Base-by-base conservation (phyloP, 257 asterid genomes). In the Perilla frutescens region DNA sequence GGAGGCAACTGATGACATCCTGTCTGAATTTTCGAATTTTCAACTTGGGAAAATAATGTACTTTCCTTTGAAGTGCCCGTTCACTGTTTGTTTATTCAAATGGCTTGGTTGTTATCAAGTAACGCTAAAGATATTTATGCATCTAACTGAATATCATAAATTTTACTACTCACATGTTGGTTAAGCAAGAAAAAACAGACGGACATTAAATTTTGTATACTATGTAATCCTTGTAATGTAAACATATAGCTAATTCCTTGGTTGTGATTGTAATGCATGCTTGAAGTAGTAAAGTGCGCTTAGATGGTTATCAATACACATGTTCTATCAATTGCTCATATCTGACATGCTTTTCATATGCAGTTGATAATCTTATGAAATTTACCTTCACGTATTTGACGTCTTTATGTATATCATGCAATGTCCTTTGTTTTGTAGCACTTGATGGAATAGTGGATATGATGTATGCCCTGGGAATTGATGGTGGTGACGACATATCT, bases 401-500 rank as follows among this genome's bases (percentile, higher is more conserved):
- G 39, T 41, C 43, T 36, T 36, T 47, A 39, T 39, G 47, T 53
- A 47, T 68, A 59, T 63, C 5, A 43, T 62, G 48, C 6, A 50
- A 74, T n/a, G 34, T 48, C 55, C 70, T 71, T 66, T 58, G 59
- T 68, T 68, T 78, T 84, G 82, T 80, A 87, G 97, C 96, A 12
- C 39, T 56, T 53, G 48, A 76, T 26, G 92, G 89, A 74, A 83
- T 91, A 69, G 53, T 70, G 0, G 7, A 67, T 53, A 73, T 87
- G 71, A 75, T 83, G 45, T 54, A 63, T 83, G 86, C 85, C 55
- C 74, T 89, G 70, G 85, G 68, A 31, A 83, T 89, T 36, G 92
- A 89, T 65, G 97, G 97, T 59, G 92, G 95, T 77, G 89, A 76
- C 56, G 85, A 87, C 41, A 84, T 86, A 63, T 70, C 84, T 82